These are phyloP conservation scores for Beauveria medogensis DNA, from an alignment of 2,329 filamentous ascomycete species.

Conservation along the genomic window DNA sequence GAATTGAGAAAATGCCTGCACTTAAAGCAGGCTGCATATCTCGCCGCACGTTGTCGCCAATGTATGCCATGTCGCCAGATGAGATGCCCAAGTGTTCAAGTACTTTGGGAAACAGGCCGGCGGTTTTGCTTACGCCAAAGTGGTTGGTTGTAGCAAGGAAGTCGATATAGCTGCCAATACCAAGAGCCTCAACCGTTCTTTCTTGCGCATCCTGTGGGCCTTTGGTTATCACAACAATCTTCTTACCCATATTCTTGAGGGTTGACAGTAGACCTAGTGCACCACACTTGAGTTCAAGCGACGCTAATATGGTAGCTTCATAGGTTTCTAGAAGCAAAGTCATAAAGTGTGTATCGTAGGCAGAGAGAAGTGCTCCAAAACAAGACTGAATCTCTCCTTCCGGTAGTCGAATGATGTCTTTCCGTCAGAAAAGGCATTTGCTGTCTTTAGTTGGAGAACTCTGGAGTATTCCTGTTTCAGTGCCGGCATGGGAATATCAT, in stretches of 20 bases:
- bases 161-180: not conserved
- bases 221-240: conserved; percentile 37
- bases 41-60: not conserved
- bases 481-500: not conserved
- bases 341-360: conserved; percentile 17
- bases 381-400: conserved; percentile 18
- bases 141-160: not conserved
- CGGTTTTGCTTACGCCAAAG: not conserved
- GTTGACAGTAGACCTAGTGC: conserved; percentile 21
- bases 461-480: not conserved
- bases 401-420: conserved; percentile 36
- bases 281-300: not conserved
- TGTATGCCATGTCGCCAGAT: not conserved
- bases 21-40: not conserved
- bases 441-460: conserved; percentile 19
- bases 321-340: not conserved
- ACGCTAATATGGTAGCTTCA: not conserved
- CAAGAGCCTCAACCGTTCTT: conserved; percentile 26
- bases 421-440: conserved; percentile 35
- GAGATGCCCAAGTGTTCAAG: not conserved
- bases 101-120: not conserved
- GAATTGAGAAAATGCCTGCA: not conserved
- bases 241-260: conserved; percentile 28
- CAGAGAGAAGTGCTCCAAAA: conserved; percentile 23
- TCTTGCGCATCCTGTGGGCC: conserved; percentile 39